A percentile compares a stretch with the other conserved stretches of the same genome.
These are phyloP conservation scores for Pelargonium nanum DNA, from an alignment of 345 rosid species.

Conservation along the genomic window DNA sequence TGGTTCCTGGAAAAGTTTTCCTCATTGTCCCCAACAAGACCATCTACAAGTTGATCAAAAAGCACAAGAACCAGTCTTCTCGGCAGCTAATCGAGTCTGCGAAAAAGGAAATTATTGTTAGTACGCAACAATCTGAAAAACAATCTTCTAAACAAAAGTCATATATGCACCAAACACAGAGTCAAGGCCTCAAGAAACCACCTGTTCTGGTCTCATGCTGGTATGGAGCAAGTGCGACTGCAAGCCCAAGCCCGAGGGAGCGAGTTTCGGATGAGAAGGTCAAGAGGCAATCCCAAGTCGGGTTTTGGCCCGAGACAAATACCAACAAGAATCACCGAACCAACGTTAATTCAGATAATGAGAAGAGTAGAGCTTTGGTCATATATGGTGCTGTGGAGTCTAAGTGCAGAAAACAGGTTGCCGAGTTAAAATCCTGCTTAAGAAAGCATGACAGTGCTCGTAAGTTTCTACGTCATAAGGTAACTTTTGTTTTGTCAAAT, in stretches of 20 bases:
- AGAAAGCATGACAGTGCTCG: constrained; percentile 24
- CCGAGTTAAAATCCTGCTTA: constrained; percentile 24
- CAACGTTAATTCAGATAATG: not conserved
- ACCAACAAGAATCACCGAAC: not conserved
- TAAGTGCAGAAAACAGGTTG: constrained; percentile 7
- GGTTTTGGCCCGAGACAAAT: constrained; percentile 13
- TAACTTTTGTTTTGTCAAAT: constrained; percentile 22
- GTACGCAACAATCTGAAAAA: not conserved
- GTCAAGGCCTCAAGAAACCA: not conserved
- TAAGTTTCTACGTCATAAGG: constrained; percentile 19
- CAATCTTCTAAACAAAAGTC: not conserved
- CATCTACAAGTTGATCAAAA: constrained; percentile 23
- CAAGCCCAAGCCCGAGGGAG: not conserved
- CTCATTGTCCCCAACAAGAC: constrained; percentile 32
- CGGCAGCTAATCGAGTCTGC: not conserved
- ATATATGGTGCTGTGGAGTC: constrained; percentile 4
- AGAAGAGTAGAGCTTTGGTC: not conserved
- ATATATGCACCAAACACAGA: not conserved
- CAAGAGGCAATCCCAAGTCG: constrained; percentile 7
- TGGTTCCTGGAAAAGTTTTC: constrained; percentile 28
- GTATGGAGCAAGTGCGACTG: not conserved
- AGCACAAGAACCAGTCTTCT: constrained; percentile 6
- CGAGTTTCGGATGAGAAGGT: not conserved
- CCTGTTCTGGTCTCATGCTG: not conserved
- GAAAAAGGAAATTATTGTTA: not conserved